Base-by-base conservation (phyloP, 768 basidiomycete genomes). In the Tricholoma terreum region DNA sequence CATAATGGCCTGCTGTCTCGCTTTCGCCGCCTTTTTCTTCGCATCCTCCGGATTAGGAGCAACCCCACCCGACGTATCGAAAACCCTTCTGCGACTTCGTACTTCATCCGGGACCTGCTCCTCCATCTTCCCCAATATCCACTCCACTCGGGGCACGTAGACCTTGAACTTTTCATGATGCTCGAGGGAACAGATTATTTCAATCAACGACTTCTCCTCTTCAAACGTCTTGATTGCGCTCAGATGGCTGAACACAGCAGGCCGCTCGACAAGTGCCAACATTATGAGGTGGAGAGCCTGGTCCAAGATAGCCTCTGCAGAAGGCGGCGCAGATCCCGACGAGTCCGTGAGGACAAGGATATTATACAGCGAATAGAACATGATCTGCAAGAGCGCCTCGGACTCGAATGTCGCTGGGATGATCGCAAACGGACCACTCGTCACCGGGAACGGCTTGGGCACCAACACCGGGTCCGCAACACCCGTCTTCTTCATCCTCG, bases 1-100 rank as follows among this genome's bases (percentile, higher is more conserved):
- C 93, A 99, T 92, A 65, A 99, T 92, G 0, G 90, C 89, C 58
- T 89, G 91, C 69, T 97, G 90, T n/a, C 95, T 79, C 11, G 85
- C 90, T 69, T 94, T 93, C 7, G 92, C 94, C 4, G 94, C 92
- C 27, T 79, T 79, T 68, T 92, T 92, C 77, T 88, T 90, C 42
- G 84, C 81, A 56, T 87, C 86, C 57, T 84, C 87, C 2, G 83
- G 72, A 58, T 87, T 82, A 21, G 77, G 65, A 0, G 73, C 69
- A 12, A 70, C 63, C 4, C 68, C 68, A 4, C 69, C 63, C 6
- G 69, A 65, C 10, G 67, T 64, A 27, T 80, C 75, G 2, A 75
- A 66, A 6, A 80, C 69, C 35, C 74, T 76, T 12, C 85, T 80
- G 7, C 80, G 78, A 7, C 67, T 70, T 15, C 71, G 71, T 9